phyloP scores from a whole-genome alignment of 345 rosid species.

The Punica granatum region DNA sequence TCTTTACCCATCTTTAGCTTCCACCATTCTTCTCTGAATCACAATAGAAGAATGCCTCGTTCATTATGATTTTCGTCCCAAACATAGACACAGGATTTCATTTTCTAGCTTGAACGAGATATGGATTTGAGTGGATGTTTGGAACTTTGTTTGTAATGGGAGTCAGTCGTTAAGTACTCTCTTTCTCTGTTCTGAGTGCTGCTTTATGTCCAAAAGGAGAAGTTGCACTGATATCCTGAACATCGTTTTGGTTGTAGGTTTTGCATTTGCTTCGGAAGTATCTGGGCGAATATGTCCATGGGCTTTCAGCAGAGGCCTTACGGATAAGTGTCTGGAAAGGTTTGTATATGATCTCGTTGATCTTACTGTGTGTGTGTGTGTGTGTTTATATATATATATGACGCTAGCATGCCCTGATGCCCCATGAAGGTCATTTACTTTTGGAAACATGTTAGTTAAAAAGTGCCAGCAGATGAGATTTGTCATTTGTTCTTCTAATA shows the following conservation, averaged over 20 bases:
- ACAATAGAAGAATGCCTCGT: no score
- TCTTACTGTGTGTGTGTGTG: not conserved
- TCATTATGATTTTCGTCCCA: no score
- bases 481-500: not conserved
- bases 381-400: not conserved
- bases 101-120: not conserved
- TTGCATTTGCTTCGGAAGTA: constrained; percentile 93
- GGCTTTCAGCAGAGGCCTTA: constrained; percentile 86
- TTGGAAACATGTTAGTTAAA: not conserved
- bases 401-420: not conserved
- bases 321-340: constrained; percentile 99
- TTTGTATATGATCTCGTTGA: constrained; percentile 17
- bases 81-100: not conserved
- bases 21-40: no score
- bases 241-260: constrained; percentile 44
- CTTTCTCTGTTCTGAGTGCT: not conserved
- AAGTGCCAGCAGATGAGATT: not conserved
- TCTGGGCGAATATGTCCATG: constrained; percentile 94
- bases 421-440: not conserved
- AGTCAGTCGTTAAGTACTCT: not conserved
- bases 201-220: not conserved
- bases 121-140: not conserved
- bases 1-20: no score
- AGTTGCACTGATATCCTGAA: not conserved
- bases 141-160: not conserved